These are phyloP conservation scores for Grammothele lineata DNA, from an alignment of 768 basidiomycete species.

Conservation along the genomic window DNA sequence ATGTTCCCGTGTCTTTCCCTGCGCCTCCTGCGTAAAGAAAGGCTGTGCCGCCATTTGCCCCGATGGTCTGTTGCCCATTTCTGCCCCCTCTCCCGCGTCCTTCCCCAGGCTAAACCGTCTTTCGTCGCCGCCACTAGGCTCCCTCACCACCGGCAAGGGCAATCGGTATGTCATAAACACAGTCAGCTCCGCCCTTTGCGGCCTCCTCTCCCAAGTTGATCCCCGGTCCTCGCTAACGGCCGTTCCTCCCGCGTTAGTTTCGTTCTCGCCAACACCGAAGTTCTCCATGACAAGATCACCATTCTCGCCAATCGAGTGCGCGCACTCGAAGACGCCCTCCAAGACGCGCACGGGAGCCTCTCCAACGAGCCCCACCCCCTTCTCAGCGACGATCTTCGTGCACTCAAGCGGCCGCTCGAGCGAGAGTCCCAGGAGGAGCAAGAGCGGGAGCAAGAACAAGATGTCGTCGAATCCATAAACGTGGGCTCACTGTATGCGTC, in stretches of 20 bases:
- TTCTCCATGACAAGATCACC: conserved; percentile 64
- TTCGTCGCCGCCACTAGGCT: conserved; percentile 36
- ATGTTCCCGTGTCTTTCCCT: conserved; percentile 64
- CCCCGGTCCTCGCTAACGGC: not conserved
- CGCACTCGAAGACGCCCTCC: conserved; percentile 64
- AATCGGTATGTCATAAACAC: conserved; percentile 43
- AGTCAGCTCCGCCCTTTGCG: conserved; percentile 1
- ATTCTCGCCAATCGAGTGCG: conserved; percentile 57
- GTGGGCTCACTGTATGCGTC: conserved; percentile 57
- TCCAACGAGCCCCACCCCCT: conserved; percentile 53
- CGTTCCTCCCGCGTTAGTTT: conserved; percentile 36
- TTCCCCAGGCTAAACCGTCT: not conserved
- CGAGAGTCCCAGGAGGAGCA: conserved; percentile 47
- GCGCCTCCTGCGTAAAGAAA: conserved; percentile 36
- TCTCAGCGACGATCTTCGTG: conserved; percentile 54
- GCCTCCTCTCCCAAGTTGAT: conserved; percentile 15
- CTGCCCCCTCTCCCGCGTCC: not conserved
- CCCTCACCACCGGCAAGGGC: conserved; percentile 69
- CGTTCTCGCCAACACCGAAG: conserved; percentile 68
- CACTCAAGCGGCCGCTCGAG: conserved; percentile 65
- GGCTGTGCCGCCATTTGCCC: conserved; percentile 59
- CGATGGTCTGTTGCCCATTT: conserved; percentile 33
- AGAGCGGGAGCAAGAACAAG: conserved; percentile 32
- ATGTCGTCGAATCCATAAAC: conserved; percentile 53
- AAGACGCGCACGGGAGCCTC: conserved; percentile 43